These are phyloP conservation scores for Dissophora globulifera DNA, from an alignment of 192 early-diverging fungal species.

Conservation along the genomic window DNA sequence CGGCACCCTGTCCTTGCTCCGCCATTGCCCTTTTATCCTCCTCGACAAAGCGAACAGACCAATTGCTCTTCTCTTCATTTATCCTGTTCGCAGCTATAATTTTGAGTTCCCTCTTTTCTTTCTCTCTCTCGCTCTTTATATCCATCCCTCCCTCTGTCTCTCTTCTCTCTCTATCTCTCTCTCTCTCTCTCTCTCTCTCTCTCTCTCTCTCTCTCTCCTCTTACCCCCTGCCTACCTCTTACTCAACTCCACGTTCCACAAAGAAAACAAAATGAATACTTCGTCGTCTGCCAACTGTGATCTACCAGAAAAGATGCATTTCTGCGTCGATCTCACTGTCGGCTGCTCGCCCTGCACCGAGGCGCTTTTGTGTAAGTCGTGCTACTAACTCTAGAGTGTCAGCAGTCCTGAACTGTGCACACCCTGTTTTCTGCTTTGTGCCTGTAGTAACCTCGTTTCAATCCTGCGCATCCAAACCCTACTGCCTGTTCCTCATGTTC, in stretches of 20 bases:
- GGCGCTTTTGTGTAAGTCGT: conserved; percentile 38
- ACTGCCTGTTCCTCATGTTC: not conserved
- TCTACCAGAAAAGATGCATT: not conserved
- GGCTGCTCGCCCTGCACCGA: conserved; percentile 22
- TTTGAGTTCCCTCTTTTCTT: not conserved
- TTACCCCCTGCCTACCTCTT: not conserved
- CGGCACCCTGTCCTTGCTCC: no score
- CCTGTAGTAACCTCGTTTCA: no score
- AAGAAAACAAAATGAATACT: not conserved
- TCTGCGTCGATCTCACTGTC: conserved; percentile 15
- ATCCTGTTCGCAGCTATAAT: not conserved
- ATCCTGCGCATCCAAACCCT: no score
- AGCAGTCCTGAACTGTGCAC: not conserved
- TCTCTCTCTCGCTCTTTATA: not conserved
- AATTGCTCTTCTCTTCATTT: not conserved
- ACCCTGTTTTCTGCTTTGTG: not conserved
- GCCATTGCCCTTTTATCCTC: no score
- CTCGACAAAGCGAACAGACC: no score
- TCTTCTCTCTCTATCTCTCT: not conserved
- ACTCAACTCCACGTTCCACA: conserved; percentile 19
- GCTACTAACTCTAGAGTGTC: no score
- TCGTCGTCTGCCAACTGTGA: not conserved
- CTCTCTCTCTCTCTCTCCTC: not conserved
- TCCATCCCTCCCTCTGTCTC: not conserved
- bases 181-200: conserved; percentile 9